Evolutionary conservation across 768 basidiomycete species (phyloP).

Genomic region (Mycena leptocephala): DNA sequence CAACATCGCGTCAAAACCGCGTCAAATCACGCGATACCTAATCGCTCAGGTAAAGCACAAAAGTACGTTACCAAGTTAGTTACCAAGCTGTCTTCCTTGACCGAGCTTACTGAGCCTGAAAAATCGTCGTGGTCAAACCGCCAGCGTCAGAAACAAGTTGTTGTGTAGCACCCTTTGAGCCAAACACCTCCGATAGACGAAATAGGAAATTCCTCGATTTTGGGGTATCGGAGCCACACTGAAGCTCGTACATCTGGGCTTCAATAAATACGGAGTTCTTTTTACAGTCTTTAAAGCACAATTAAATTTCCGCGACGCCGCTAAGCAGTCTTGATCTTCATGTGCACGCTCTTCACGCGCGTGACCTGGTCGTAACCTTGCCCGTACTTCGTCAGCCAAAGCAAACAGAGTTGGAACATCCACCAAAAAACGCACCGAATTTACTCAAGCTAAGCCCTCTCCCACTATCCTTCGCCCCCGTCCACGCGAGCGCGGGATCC

Average conservation of each 20-base stretch:
- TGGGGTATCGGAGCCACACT: no score
- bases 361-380: constrained; percentile 92
- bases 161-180: not conserved
- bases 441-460: constrained; percentile 92
- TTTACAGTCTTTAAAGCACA: not conserved
- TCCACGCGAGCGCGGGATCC: constrained; percentile 96
- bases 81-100: not conserved
- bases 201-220: not conserved
- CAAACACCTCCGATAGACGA: constrained; percentile 16
- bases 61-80: not conserved
- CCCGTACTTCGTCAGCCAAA: not conserved
- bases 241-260: no score
- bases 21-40: constrained; percentile 33
- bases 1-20: constrained; percentile 29
- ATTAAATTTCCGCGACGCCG: not conserved
- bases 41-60: not conserved
- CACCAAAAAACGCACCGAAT: constrained; percentile 73
- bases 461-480: constrained; percentile 94
- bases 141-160: not conserved
- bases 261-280: no score
- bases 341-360: constrained; percentile 84
- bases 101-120: not conserved
- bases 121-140: not conserved
- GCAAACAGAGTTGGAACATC: not conserved
- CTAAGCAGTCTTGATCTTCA: constrained; percentile 79